These are phyloP conservation scores for Phlegmacium glaucopus DNA, from an alignment of 768 basidiomycete species.

Conservation along the genomic window DNA sequence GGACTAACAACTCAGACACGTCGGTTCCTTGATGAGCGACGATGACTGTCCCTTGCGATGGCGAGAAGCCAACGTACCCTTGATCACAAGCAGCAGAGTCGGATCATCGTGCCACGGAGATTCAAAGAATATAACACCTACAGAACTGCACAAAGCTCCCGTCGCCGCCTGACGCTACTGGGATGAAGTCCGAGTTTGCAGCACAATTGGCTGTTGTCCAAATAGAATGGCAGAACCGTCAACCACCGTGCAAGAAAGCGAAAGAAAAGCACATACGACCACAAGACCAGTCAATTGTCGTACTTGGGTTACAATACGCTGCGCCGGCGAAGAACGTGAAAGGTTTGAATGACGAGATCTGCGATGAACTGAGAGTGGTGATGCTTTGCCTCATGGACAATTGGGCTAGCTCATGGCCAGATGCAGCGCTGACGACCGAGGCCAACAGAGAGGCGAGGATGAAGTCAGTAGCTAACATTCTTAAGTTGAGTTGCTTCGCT, in stretches of 20 bases:
- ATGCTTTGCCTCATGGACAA: conserved; percentile 14
- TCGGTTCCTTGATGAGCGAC: conserved; percentile 45
- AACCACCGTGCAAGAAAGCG: too few relatives aligned
- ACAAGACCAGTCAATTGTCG: conserved; percentile 46
- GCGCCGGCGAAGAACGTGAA: conserved; percentile 49
- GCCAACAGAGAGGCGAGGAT: conserved; percentile 6
- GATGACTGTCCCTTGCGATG: conserved; percentile 32
- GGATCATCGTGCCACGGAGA: neutral
- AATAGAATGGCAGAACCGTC: too few relatives aligned
- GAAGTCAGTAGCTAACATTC: neutral
- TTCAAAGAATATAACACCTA: conserved; percentile 14
- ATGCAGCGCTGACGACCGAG: conserved; percentile 4
- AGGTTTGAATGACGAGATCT: conserved; percentile 41
- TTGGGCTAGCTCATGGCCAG: conserved; percentile 1
- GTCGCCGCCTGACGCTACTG: conserved; percentile 41
- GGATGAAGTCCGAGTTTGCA: conserved; percentile 41
- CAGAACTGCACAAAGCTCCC: conserved; percentile 36
- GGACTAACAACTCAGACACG: conserved; percentile 27
- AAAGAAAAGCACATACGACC: conserved; percentile 36
- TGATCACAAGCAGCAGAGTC: neutral
- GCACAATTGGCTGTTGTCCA: conserved; percentile 30
- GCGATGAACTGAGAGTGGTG: conserved; percentile 30
- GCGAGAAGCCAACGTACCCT: conserved; percentile 29
- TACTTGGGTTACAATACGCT: conserved; percentile 44
- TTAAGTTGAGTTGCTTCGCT: too few relatives aligned